Evolutionary conservation across 2,329 filamentous ascomycete genomes (phyloP), one percentile per base, ranked within the genome.

Genomic region (Neoscytalidium dimidiatum): DNA sequence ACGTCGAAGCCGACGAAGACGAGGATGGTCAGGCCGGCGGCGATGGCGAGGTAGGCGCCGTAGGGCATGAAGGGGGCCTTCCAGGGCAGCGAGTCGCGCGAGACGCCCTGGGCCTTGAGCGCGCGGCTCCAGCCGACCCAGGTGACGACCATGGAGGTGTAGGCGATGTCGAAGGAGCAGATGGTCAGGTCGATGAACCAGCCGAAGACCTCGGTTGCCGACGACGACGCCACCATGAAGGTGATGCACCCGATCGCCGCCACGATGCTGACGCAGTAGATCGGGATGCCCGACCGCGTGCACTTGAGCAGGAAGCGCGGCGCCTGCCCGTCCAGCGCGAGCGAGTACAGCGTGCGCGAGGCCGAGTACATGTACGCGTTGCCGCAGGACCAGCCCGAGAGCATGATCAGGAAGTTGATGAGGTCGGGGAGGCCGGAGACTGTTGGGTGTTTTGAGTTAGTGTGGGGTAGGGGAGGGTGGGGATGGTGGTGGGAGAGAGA

Each of bases 111-210:
- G 8, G 70, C 75, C 49, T 74, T 73, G 68, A 72, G 75, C 13
- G 86, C 86, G 58, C 81, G 80, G 77, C 86, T 82, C 79, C 87
- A 88, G 71, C 77, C 82, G 65, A 88, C 79, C 74, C 86, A 88
- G 21, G 85, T 88, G 29, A 83, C 72, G 60, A 78, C 79, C 79
- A 88, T 88, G 73, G 85, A 80, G 64, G 77, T 77, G 70, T 71
- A 78, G 72, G 77, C 71, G 69, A 78, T 74, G 5, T 76, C 64
- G 71, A 91, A 89, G 1, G 90, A 91, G 0, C 91, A 89, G 14
- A 90, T 92, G 21, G 92, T 82, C 72, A 92, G 78, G 66, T 85
- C 90, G 46, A 91, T 85, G 69, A 93, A 87, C 90, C 90, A 93
- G 52, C 82, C 82, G 67, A 94, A 80, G 1, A 93, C 91, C 31